Conservation (phyloP, 371 early-diverging fungal species). For the Umbelopsis sp. region DNA sequence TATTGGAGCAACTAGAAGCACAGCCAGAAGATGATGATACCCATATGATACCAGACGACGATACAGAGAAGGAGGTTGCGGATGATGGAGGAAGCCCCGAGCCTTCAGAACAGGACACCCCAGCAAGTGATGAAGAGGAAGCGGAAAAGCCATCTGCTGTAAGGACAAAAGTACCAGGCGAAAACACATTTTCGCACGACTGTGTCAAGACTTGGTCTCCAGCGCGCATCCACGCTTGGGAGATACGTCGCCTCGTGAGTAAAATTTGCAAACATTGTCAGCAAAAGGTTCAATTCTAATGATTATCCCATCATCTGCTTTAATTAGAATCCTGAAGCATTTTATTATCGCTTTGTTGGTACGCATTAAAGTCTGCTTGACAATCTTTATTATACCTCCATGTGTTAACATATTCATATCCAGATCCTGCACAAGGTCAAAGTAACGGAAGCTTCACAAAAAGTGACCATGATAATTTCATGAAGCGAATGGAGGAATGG, state of each 20-base stretch:
- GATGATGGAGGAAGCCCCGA: slow-evolving; percentile 22
- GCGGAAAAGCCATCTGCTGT: neutral
- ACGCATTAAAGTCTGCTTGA: slow-evolving; percentile 11
- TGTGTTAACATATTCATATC: neutral
- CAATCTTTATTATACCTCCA: neutral
- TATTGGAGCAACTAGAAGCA: neutral
- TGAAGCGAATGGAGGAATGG: slow-evolving; percentile 62
- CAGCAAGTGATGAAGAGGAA: neutral
- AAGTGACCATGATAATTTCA: slow-evolving; percentile 52
- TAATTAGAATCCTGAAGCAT: slow-evolving; percentile 58
- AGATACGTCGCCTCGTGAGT: slow-evolving; percentile 45
- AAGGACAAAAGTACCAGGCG: slow-evolving; percentile 36
- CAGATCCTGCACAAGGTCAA: slow-evolving; percentile 60
- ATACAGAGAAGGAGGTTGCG: slow-evolving; percentile 9
- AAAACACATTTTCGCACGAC: slow-evolving; percentile 57
- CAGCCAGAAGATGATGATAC: slow-evolving; percentile 5
- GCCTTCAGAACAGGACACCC: slow-evolving; percentile 14
- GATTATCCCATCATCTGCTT: neutral
- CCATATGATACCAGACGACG: slow-evolving; percentile 10
- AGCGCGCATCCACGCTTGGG: slow-evolving; percentile 67
- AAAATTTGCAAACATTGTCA: neutral
- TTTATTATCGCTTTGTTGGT: slow-evolving; percentile 76
- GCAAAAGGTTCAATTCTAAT: neutral
- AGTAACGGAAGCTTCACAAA: slow-evolving; percentile 59
- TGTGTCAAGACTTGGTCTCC: slow-evolving; percentile 61